Base-by-base conservation (phyloP, 495 filamentous ascomycete species). In the Penicillium alfredii region DNA sequence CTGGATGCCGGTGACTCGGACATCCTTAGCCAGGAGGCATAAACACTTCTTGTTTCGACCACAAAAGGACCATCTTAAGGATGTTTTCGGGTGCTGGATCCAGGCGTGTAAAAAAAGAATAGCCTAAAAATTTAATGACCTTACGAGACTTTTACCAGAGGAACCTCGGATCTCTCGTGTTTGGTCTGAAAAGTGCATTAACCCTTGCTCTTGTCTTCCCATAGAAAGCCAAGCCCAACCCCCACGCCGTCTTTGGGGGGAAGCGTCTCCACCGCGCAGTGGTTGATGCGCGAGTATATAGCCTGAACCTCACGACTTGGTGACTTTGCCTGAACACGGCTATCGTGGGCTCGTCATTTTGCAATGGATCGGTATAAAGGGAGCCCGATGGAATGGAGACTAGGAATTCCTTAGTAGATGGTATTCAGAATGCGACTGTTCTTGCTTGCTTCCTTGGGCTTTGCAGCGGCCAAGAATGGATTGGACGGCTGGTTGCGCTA, bases 1-100 rank as follows among this genome's bases (percentile, higher is more conserved):
- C 69, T 97, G 32, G 92, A 98, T 71, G 88, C 89, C 66, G 92
- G 92, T 83, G 92, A 97, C 79, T 92, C 85, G 37, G 90, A 98
- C 72, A 96, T 98, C 67, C 75, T 98, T 14, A 52, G 45, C 49
- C 43, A 38, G 39, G 47, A 51, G 34, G 43, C 44, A 17, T 51
- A 51, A 51, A 42, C 35, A 33, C 30, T 4, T 12, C 11, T 15
- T 38, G 26, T n/a, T n/a, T n/a, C n/a, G n/a, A n/a, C n/a, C n/a
- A n/a, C n/a, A n/a, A n/a, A n/a, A n/a, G n/a, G n/a, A n/a, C n/a
- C n/a, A n/a, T n/a, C n/a, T n/a, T n/a, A n/a, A n/a, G n/a, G n/a
- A n/a, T n/a, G n/a, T n/a, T n/a, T n/a, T n/a, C n/a, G n/a, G n/a
- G n/a, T n/a, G n/a, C n/a, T n/a, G n/a, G n/a, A n/a, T n/a, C n/a